Conservation (phyloP, 192 early-diverging fungal species). For the Podila epigama region DNA sequence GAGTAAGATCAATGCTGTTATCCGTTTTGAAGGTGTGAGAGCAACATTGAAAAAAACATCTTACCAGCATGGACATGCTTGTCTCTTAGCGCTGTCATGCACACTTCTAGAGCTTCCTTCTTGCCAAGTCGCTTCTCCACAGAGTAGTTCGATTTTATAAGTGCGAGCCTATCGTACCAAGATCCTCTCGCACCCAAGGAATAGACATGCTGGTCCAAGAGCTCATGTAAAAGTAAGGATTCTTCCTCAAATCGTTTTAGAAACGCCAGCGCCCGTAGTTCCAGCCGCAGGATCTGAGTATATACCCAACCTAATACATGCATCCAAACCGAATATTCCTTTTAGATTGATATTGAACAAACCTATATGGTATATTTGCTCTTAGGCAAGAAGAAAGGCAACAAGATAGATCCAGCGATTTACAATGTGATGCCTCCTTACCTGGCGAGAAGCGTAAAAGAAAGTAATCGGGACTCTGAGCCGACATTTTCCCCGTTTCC, state of each 20-base stretch:
- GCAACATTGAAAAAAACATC: background rate
- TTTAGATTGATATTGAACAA: background rate
- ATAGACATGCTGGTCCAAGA: conserved; percentile 66
- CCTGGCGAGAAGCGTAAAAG: conserved; percentile 37
- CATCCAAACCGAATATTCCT: too few species aligned
- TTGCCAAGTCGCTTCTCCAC: conserved; percentile 35
- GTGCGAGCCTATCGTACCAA: conserved; percentile 73
- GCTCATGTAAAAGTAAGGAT: conserved; percentile 57
- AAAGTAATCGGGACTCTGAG: conserved; percentile 30
- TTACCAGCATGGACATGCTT: conserved; percentile 63
- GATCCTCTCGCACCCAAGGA: conserved; percentile 61
- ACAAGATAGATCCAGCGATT: too few species aligned
- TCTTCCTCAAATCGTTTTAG: conserved; percentile 65
- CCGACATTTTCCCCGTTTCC: conserved; percentile 17
- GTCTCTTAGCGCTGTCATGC: conserved; percentile 67
- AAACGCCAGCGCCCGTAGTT: conserved; percentile 56
- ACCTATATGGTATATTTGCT: background rate
- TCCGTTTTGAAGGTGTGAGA: too few species aligned
- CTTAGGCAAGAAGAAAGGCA: background rate
- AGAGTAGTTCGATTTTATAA: conserved; percentile 66
- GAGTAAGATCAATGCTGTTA: background rate
- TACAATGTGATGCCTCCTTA: too few species aligned
- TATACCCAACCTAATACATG: conserved; percentile 69
- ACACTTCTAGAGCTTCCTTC: conserved; percentile 58
- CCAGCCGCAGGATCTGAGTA: conserved; percentile 65